A percentile compares a stretch with the other conserved stretches of the same genome.
Conservation (phyloP, 495 filamentous ascomycete species). For the Aspergillus incahuasiensis region DNA sequence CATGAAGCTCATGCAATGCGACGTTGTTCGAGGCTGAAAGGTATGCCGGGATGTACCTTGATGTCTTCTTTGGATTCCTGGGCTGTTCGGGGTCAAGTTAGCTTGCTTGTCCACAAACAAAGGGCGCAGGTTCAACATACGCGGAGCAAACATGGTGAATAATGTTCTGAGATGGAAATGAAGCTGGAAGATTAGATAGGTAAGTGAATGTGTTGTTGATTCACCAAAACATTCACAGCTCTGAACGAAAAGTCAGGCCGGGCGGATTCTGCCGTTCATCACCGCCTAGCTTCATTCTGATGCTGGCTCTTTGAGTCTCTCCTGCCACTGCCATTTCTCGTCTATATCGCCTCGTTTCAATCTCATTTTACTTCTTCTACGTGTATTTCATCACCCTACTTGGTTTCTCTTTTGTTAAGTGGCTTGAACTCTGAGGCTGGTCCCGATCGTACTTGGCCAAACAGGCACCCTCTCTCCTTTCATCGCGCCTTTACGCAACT, state of each 20-base stretch:
- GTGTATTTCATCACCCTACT: neutral
- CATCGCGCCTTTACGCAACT: neutral
- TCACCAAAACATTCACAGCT: neutral
- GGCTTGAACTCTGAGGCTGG: neutral
- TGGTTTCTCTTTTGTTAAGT: neutral
- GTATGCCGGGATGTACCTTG: conserved; percentile 25
- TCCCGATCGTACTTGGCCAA: neutral
- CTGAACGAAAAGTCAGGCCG: conserved; percentile 5
- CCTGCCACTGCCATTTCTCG: neutral
- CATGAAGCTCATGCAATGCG: neutral
- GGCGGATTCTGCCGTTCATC: neutral
- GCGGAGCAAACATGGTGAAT: conserved; percentile 43
- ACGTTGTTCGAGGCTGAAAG: neutral
- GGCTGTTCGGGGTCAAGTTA: conserved; percentile 18
- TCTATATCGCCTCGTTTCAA: conserved; percentile 1
- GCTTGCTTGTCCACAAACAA: neutral
- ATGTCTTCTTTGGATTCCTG: conserved; percentile 47
- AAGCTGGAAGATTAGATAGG: neutral
- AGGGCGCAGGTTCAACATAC: conserved; percentile 22
- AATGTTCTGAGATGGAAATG: neutral
- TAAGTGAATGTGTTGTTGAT: neutral
- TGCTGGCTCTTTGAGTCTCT: neutral
- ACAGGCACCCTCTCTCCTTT: neutral
- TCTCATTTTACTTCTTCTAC: neutral
- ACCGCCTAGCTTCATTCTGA: conserved; percentile 6